These are phyloP conservation scores for Lachancea lanzarotensis DNA, from an alignment of 805 yeast species.

Conservation along the genomic window DNA sequence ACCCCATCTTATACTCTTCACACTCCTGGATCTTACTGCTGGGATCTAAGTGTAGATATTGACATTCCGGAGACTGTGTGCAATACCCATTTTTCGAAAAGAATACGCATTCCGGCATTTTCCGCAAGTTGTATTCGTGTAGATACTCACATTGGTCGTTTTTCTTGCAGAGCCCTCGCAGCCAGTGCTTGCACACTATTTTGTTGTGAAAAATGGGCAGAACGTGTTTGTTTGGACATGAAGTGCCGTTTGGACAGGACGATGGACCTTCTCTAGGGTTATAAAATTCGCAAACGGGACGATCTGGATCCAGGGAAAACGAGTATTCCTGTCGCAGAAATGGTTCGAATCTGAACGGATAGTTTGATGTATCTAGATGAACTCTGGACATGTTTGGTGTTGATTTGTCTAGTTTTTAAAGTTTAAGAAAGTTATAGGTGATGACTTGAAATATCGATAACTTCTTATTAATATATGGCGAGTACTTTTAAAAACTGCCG, in stretches of 20 bases:
- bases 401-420: too few species aligned
- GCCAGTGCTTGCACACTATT: conserved; percentile 97
- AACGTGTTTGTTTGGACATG: conserved; percentile 83
- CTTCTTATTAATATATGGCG: too few species aligned
- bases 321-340: conserved; percentile 73
- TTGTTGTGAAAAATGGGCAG: conserved; percentile 58
- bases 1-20: conserved; percentile 74
- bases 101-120: conserved; percentile 95
- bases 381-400: conserved; percentile 35
- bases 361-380: conserved; percentile 36
- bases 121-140: conserved; percentile 88
- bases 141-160: conserved; percentile 93
- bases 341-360: conserved; percentile 68
- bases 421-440: background rate
- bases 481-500: too few species aligned
- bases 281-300: conserved; percentile 79
- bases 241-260: conserved; percentile 78
- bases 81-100: conserved; percentile 77
- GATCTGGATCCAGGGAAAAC: conserved; percentile 78
- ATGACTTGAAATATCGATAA: background rate
- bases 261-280: conserved; percentile 47
- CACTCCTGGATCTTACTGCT: conserved; percentile 84
- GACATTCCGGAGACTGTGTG: conserved; percentile 90
- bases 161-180: conserved; percentile 93
- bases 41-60: conserved; percentile 88